Evolutionary conservation across 2,329 filamentous ascomycete genomes (phyloP).

Genomic region (Epichloe uncinata): DNA sequence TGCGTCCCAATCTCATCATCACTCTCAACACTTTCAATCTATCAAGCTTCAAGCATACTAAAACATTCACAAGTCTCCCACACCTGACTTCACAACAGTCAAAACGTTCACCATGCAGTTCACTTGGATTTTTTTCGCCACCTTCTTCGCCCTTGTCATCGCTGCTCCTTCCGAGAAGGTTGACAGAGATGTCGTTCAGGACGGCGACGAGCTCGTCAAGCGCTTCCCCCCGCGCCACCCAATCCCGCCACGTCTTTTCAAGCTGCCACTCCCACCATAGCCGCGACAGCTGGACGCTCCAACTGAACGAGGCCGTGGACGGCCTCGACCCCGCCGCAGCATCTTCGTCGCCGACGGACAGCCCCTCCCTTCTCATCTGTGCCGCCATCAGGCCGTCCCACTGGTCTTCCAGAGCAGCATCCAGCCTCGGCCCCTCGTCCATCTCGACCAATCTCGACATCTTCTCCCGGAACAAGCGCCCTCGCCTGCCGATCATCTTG

Average conservation of each 20-base stretch:
- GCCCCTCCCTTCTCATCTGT: constrained; percentile 9
- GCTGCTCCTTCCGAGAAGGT: too few relatives aligned
- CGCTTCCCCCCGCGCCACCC: constrained; percentile 27
- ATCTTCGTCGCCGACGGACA: not conserved
- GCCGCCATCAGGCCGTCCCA: constrained; percentile 31
- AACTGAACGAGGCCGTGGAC: constrained; percentile 14
- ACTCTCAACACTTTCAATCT: too few relatives aligned
- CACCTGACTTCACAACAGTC: too few relatives aligned
- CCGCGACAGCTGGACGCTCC: constrained; percentile 17
- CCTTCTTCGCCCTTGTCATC: too few relatives aligned
- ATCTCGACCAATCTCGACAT: constrained; percentile 25
- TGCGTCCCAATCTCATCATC: too few relatives aligned
- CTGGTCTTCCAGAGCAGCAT: constrained; percentile 28
- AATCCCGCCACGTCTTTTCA: constrained; percentile 21
- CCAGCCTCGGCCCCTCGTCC: constrained; percentile 20
- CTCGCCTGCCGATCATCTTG: constrained; percentile 41
- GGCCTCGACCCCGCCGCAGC: not conserved
- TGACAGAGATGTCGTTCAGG: too few relatives aligned
- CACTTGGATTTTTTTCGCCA: too few relatives aligned
- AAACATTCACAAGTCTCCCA: too few relatives aligned
- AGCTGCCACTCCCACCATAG: constrained; percentile 20
- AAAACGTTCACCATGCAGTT: too few relatives aligned
- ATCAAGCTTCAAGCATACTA: too few relatives aligned
- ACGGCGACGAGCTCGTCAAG: too few relatives aligned
- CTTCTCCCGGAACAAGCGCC: constrained; percentile 28